Evolutionary conservation across 2,329 filamentous ascomycete genomes (phyloP).

Genomic region (Amauroascus verrucosus): DNA sequence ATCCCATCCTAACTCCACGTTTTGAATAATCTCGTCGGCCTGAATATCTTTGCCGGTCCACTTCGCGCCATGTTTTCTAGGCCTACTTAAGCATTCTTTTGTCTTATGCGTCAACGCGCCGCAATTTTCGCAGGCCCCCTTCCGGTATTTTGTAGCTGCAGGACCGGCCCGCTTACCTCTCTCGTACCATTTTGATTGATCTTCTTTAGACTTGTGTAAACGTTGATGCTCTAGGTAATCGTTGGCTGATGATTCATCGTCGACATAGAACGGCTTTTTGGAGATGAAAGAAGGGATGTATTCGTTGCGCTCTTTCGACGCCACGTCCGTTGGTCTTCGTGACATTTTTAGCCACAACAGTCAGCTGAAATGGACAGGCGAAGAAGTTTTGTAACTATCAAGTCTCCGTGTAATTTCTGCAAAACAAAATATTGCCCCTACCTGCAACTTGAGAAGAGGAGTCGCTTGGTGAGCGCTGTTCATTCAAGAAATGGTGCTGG

Average conservation of each 20-base stretch:
- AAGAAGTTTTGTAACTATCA: not conserved
- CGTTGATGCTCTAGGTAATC: slow-evolving; percentile 98
- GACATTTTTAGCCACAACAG: slow-evolving; percentile 25
- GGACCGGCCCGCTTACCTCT: slow-evolving; percentile 74
- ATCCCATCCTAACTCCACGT: slow-evolving; percentile 86
- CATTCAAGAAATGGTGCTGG: not conserved
- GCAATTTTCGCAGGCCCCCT: slow-evolving; percentile 97
- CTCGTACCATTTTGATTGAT: slow-evolving; percentile 80
- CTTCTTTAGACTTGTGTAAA: slow-evolving; percentile 58
- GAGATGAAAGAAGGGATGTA: slow-evolving; percentile 98
- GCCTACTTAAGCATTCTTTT: slow-evolving; percentile 84
- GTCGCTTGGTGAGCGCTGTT: not conserved
- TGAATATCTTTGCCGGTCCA: slow-evolving; percentile 91
- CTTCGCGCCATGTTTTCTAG: slow-evolving; percentile 77
- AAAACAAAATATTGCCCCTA: not conserved
- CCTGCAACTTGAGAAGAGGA: not conserved
- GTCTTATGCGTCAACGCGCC: slow-evolving; percentile 93
- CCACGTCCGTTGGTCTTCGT: slow-evolving; percentile 44
- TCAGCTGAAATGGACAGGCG: not conserved
- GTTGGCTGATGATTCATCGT: slow-evolving; percentile 60
- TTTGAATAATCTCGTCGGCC: slow-evolving; percentile 77
- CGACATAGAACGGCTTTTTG: slow-evolving; percentile 92
- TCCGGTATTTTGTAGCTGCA: slow-evolving; percentile 91
- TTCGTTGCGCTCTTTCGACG: slow-evolving; percentile 81
- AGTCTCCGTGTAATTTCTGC: not conserved